Evolutionary conservation across 257 asterid genomes (phyloP).

Genomic region (Gentiana straminea): DNA sequence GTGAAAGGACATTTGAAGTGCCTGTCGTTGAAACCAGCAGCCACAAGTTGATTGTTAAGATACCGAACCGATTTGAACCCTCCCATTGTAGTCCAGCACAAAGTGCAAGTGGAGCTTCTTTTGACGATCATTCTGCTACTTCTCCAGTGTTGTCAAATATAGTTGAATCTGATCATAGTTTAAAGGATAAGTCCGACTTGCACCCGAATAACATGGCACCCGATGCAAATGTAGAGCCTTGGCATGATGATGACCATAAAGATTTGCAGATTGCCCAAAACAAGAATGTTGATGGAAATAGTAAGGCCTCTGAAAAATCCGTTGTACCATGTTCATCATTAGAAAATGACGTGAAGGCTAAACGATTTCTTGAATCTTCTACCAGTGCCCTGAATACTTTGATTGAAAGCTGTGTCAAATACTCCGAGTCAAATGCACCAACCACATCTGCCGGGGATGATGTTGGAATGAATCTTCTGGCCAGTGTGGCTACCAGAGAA

Average conservation of each 20-base stretch:
- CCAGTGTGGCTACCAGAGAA: slow-evolving; percentile 56
- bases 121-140: slow-evolving; percentile 33
- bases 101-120: slow-evolving; percentile 25
- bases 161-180: slow-evolving; percentile 19
- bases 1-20: slow-evolving; percentile 46
- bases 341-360: slow-evolving; percentile 18
- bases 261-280: slow-evolving; percentile 22
- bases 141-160: slow-evolving; percentile 31
- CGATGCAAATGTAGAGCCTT: slow-evolving; percentile 20
- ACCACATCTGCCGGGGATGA: slow-evolving; percentile 40
- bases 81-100: slow-evolving; percentile 20
- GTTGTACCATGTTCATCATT: slow-evolving; percentile 13
- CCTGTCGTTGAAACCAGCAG: slow-evolving; percentile 31
- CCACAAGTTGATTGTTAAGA: slow-evolving; percentile 75
- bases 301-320: slow-evolving; percentile 17
- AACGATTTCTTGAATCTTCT: slow-evolving; percentile 19
- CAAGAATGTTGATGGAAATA: slow-evolving; percentile 16
- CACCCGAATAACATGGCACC: slow-evolving; percentile 15
- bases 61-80: slow-evolving; percentile 30
- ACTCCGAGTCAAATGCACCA: slow-evolving; percentile 33
- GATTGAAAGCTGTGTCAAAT: slow-evolving; percentile 50
- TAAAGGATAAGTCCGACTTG: slow-evolving; percentile 22
- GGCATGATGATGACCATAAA: slow-evolving; percentile 20
- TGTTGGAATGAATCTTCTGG: slow-evolving; percentile 54
- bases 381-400: slow-evolving; percentile 56